Conservation (phyloP, 2,329 filamentous ascomycete species). For the Phaeosphaeriaceae sp. region DNA sequence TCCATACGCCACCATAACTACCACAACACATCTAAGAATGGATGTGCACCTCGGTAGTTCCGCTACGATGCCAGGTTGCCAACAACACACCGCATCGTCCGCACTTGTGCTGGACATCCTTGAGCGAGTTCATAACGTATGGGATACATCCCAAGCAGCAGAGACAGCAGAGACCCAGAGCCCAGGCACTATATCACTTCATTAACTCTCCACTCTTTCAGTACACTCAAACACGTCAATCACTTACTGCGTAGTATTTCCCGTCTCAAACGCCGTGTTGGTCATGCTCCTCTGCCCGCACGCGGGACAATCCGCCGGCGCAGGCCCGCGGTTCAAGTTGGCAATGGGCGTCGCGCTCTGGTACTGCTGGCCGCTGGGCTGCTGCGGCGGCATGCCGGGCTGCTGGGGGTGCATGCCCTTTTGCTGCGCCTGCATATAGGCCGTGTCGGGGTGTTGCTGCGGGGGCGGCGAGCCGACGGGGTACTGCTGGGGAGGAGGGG, state of each 20-base stretch:
- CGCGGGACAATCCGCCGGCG: conserved; percentile 57
- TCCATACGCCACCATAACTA: background rate
- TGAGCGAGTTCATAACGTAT: conserved; percentile 56
- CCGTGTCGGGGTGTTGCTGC: conserved; percentile 29
- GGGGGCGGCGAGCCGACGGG: conserved; percentile 31
- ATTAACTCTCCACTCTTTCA: too few relatives aligned
- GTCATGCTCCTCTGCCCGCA: conserved; percentile 54
- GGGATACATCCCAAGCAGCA: conserved; percentile 57
- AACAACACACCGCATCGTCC: conserved; percentile 54
- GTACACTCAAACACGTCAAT: too few relatives aligned
- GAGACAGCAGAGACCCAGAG: conserved; percentile 52
- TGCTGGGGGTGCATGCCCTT: conserved; percentile 17
- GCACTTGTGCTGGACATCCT: conserved; percentile 59
- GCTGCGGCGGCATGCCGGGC: conserved; percentile 45
- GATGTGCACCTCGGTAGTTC: conserved; percentile 54
- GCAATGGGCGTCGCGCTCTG: conserved; percentile 46
- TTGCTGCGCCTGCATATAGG: conserved; percentile 25
- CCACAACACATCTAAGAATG: conserved; percentile 31
- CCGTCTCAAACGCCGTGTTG: conserved; percentile 40
- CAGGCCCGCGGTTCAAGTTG: conserved; percentile 41
- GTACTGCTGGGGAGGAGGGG: conserved; percentile 30
- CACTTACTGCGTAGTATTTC: conserved; percentile 54
- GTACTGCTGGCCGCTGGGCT: conserved; percentile 42
- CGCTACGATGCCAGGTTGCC: conserved; percentile 59
- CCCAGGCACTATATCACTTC: conserved; percentile 52